Evolutionary conservation across 2,329 filamentous ascomycete species (phyloP), one percentile per base, ranked within the genome.

Genomic region (Colletotrichum scovillei): DNA sequence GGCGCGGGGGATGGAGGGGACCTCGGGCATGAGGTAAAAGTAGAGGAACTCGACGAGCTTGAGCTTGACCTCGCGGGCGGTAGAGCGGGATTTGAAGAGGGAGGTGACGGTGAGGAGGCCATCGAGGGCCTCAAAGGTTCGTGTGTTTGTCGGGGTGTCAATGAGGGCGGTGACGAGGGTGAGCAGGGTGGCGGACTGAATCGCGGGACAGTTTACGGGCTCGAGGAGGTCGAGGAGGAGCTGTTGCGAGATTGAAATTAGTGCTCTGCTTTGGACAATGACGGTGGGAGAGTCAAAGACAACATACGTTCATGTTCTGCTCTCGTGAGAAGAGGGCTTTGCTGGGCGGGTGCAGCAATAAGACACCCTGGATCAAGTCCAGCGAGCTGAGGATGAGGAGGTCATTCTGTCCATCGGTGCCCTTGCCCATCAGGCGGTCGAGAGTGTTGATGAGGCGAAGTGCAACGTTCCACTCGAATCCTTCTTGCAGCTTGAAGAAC

Each of bases 21-120:
- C 91, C 84, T 99, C 97, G 63, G 96, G 95, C 93, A 98, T 98
- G 77, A 99, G 92, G 83, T 98, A 99, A 84, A 98, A 98, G 87
- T 98, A 98, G 64, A 99, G 86, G 81, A 98, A 98, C 83, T 98
- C 97, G 77, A 98, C 92, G n/a, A 97, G 91, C 82, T 97, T 97
- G 80, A 98, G 90, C 86, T 98, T 98, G 76, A 98, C 95, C 78
- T 96, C 94, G 74, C 95, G 92, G 28, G 92, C 92, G 4, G 96
- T 98, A 76, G 92, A 91, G 74, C 95, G 92, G 75, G 93, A 94
- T 83, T 97, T 97, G 90, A 98, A 98, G 63, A 98, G 89, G 11
- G 94, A 96, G 2, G 96, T 98, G 58, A 98, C 92, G 1, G 95
- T 97, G 53, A 98, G 90, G 5, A 99, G 90, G 68, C 97, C 97